Conservation (phyloP, 768 basidiomycete genomes). For the Xerocomellus amylosporus region DNA sequence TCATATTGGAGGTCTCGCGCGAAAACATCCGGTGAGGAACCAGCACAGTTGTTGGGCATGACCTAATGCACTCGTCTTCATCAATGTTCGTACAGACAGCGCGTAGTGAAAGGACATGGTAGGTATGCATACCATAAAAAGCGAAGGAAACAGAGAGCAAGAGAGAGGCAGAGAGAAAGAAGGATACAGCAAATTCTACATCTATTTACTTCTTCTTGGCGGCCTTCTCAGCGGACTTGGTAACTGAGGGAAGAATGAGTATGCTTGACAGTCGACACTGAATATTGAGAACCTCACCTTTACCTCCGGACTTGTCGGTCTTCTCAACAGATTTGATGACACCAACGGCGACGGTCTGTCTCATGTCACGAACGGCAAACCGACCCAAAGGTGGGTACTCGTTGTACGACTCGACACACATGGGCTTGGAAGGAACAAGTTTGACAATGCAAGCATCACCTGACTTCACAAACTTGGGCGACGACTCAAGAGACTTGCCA, state of each 20-base stretch:
- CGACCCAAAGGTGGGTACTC: slow-evolving; percentile 99
- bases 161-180: slow-evolving; percentile 45
- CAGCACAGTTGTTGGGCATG: slow-evolving; percentile 2
- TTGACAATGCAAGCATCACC: slow-evolving; percentile 99
- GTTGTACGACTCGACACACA: slow-evolving; percentile 92
- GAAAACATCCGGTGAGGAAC: not conserved
- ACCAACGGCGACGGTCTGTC: slow-evolving; percentile 98
- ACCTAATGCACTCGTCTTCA: slow-evolving; percentile 35
- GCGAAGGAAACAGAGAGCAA: slow-evolving; percentile 39
- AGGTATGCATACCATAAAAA: slow-evolving; percentile 34
- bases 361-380: slow-evolving; percentile 99
- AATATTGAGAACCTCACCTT: slow-evolving; percentile 50
- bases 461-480: slow-evolving; percentile 98
- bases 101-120: slow-evolving; percentile 34
- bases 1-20: too few relatives aligned
- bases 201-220: slow-evolving; percentile 93
- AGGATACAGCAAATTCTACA: slow-evolving; percentile 66
- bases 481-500: slow-evolving; percentile 85
- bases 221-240: slow-evolving; percentile 96
- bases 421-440: slow-evolving; percentile 93
- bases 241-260: slow-evolving; percentile 49
- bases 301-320: slow-evolving; percentile 85
- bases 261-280: not conserved
- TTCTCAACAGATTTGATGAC: slow-evolving; percentile 98
- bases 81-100: slow-evolving; percentile 50